These are phyloP conservation scores for Atkinsonella texensis DNA, from an alignment of 2,329 filamentous ascomycete species.

Conservation along the genomic window DNA sequence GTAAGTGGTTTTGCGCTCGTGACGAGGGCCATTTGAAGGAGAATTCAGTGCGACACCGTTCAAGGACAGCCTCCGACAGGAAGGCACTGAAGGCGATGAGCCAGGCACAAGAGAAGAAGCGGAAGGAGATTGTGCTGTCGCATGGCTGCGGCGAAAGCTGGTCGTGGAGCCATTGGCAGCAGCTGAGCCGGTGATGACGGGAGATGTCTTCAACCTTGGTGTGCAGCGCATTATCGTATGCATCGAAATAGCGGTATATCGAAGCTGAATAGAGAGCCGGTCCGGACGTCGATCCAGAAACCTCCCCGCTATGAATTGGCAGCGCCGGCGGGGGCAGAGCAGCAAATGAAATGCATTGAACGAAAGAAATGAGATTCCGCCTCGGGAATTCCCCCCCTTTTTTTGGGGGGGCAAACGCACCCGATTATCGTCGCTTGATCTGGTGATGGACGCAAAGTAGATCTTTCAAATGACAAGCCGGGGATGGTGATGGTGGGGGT, in stretches of 20 bases:
- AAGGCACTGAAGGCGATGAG: constrained; percentile 7
- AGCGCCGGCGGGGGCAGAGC: background rate
- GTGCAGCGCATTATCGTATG: constrained; percentile 33
- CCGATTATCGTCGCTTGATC: too few relatives aligned
- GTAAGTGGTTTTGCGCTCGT: constrained; percentile 10
- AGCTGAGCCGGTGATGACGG: constrained; percentile 29
- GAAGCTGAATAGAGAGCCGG: background rate
- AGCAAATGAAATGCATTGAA: constrained; percentile 4
- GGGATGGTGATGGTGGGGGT: background rate
- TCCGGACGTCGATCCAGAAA: background rate
- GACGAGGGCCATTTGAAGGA: constrained; percentile 11
- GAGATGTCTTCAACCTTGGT: constrained; percentile 48
- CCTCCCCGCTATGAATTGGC: constrained; percentile 1
- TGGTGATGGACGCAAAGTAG: too few relatives aligned
- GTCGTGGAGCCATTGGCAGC: constrained; percentile 41
- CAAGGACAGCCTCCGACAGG: constrained; percentile 7
- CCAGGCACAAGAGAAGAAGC: constrained; percentile 14
- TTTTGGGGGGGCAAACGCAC: too few relatives aligned
- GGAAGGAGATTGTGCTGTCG: constrained; percentile 14
- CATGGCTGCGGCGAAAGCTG: constrained; percentile 26
- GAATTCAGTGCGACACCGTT: constrained; percentile 9
- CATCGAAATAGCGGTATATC: background rate
- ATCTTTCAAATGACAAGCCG: background rate
- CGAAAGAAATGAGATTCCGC: background rate
- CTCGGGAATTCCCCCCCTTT: background rate